Evolutionary conservation across 371 early-diverging fungal species (phyloP), one percentile per base, ranked within the genome.

Genomic region (Zopfochytrium polystomum): DNA sequence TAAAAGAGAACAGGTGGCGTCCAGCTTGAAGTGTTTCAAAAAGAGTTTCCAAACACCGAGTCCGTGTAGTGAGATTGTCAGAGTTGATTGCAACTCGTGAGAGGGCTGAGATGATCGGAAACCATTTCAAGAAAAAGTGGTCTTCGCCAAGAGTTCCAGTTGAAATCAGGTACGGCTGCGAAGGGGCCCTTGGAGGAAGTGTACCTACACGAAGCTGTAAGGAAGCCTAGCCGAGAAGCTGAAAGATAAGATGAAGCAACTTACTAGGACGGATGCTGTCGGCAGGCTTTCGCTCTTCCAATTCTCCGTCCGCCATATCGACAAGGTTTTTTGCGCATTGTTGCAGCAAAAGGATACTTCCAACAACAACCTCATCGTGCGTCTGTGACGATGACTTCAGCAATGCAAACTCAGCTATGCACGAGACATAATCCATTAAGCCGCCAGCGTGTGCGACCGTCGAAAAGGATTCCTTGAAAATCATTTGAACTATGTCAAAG

Each of bases 341-440:
- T 57, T 82, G 82, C 29, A 86, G 68, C 52, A 86, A 62, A 74
- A 84, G 64, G 74, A 82, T 77, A 74, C 81, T 71, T 23, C 82
- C 78, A 45, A 77, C 72, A 31, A 84, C 80, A 29, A 83, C 74
- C 38, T 85, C 82, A 34, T 85, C 86, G 45, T 63, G 68, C 18
- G 55, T 35, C 1, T 42, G 51, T 5, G 50, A 38, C 1, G 71
- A 62, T 13, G 70, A 68, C 62, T 78, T 64, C 66, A 83, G 49
- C 18, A 89, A 77, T n/a, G 85, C 82, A 71, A 89, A 92, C 55
- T 91, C 92, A 22, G 83, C 85, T 25, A 93, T 70, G 62, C 92
- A 92, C 43, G 80, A 78, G 23, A 93, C 81, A 47, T 87, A 86
- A 65, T 91, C 93, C 13, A 86, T 84, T 63, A 89, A 87, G 2